Conservation (phyloP, 306 rosid species). For the Castanea crenata region DNA sequence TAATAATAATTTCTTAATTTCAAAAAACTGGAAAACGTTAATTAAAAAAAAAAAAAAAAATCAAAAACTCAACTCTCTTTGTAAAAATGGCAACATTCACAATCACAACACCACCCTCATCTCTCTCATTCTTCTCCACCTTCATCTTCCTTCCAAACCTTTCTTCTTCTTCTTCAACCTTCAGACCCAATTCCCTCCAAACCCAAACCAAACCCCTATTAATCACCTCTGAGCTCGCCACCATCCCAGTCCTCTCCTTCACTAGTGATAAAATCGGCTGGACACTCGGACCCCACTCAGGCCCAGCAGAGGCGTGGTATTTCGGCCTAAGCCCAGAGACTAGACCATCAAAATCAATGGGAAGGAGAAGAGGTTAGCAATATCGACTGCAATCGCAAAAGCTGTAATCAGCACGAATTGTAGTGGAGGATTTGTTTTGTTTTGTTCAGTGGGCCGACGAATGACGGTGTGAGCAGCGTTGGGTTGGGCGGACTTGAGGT, state of each 20-base stretch:
- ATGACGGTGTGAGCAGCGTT: conserved; percentile 86
- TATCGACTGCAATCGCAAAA: too few relatives aligned
- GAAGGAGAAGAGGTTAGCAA: too few relatives aligned
- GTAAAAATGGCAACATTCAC: conserved; percentile 40
- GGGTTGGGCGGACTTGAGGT: conserved; percentile 65
- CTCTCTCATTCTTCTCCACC: conserved; percentile 34
- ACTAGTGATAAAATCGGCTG: conserved; percentile 72
- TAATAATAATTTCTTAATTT: too few relatives aligned
- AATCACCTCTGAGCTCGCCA: conserved; percentile 53
- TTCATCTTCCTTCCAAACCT: conserved; percentile 42
- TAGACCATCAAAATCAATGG: too few relatives aligned
- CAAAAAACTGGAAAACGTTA: too few relatives aligned
- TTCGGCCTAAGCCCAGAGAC: too few relatives aligned
- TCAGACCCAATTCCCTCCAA: conserved; percentile 23
- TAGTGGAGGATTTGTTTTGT: too few relatives aligned
- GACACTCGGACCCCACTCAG: conserved; percentile 1
- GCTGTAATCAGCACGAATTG: too few relatives aligned
- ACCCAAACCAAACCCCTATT: conserved; percentile 29
- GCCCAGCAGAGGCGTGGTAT: too few relatives aligned
- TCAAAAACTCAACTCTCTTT: background rate
- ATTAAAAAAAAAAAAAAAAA: too few relatives aligned
- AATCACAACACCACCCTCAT: conserved; percentile 10
- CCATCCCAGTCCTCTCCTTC: conserved; percentile 77
- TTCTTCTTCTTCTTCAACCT: background rate
- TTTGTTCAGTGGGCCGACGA: conserved; percentile 39